phyloP scores from a whole-genome alignment of 805 yeast genomes.

The Ogataea glucozyma region DNA sequence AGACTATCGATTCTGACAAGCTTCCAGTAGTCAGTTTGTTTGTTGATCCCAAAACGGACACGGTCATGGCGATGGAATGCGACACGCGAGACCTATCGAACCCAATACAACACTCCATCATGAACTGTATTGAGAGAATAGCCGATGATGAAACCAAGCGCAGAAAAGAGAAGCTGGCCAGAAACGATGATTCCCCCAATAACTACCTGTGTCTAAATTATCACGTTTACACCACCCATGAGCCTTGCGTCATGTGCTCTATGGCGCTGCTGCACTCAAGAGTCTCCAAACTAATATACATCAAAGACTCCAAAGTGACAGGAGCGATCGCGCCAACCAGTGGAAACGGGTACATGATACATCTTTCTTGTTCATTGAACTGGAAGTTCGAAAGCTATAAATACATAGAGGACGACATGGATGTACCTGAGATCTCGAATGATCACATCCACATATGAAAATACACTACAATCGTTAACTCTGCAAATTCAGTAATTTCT shows the following conservation, averaged over 20 bases:
- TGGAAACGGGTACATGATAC: constrained; percentile 72
- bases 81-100: constrained; percentile 45
- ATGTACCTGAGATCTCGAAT: constrained; percentile 18
- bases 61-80: constrained; percentile 39
- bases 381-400: constrained; percentile 69
- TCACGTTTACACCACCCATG: constrained; percentile 87
- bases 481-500: constrained; percentile 9
- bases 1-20: too few species aligned
- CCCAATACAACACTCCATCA: constrained; percentile 72
- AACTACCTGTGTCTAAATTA: constrained; percentile 72
- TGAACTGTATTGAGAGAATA: constrained; percentile 66
- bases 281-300: constrained; percentile 64
- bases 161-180: constrained; percentile 28
- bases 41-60: constrained; percentile 54
- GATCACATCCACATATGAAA: constrained; percentile 25
- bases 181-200: constrained; percentile 14
- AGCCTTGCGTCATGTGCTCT: constrained; percentile 94
- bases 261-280: constrained; percentile 96
- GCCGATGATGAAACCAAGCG: constrained; percentile 54
- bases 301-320: constrained; percentile 47
- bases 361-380: constrained; percentile 71
- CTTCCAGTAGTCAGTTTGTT: constrained; percentile 61
- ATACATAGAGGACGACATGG: constrained; percentile 17
- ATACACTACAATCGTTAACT: not conserved
- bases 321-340: constrained; percentile 59